Base-by-base conservation (phyloP, 768 basidiomycete species). In the Chalciporus pseudorubinellus region DNA sequence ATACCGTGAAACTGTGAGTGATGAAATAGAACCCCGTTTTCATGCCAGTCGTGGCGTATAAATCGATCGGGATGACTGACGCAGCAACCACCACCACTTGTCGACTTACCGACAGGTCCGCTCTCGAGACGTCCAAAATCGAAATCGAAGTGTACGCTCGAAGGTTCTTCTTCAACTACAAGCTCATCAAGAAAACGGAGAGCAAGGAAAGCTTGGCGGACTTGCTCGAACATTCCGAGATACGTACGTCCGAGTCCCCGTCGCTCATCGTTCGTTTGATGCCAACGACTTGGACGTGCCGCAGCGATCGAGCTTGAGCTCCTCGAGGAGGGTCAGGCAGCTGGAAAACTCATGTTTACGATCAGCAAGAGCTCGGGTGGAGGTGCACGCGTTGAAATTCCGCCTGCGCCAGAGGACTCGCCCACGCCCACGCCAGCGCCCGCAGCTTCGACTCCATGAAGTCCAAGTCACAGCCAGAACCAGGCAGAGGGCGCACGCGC, bases 141-240 rank as follows among this genome's bases (percentile, higher is more conserved):
- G 68, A 70, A 44, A 66, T 68, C 20, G 68, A 68, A 41, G 68
- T 68, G 14, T 70, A 62, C 7, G 67, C 67, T 3, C 61, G 66
- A 11, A 44, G 64, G 3, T 68, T 70, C 28, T 68, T 68, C 47
- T 68, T 66, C 13, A 68, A 40, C 44, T 68, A 66, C 57, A 68
- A 70, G 31, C 7, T 68, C 53, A 66, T 68, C 51, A 68, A 68
- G 52, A 70, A 64, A 55, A 68, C 67, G 28, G 67, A 68, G 51
- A 70, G 58, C 38, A 70, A 60, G 39, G 66, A 68, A 51, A 68
- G 62, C 28, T 49, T 68, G 1, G 67, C 61, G 1, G 67, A 68
- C 46, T 47, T 68, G 11, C 66, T 68, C n/a, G 68, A 68, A 22
- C 66, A 70, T 21, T 44, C 58, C 1, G 68, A 62, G 31, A 54